These are phyloP conservation scores for Neurospora sp. DNA, from an alignment of 495 filamentous ascomycete species.

Conservation along the genomic window DNA sequence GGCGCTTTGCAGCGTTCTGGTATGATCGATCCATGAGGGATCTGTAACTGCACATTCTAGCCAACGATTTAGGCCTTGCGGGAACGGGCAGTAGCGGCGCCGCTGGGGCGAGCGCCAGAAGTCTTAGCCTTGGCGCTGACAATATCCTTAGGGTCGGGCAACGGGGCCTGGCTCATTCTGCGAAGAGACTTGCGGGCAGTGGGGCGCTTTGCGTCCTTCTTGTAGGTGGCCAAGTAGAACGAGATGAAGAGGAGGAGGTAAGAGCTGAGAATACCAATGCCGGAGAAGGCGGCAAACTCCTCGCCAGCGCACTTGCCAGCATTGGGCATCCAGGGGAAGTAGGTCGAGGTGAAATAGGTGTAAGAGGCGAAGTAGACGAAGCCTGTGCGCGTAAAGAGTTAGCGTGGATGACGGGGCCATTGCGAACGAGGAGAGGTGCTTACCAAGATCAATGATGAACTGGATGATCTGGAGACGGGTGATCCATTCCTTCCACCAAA, in stretches of 20 bases:
- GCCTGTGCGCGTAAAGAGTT: conserved; percentile 33
- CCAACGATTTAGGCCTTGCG: conserved; percentile 44
- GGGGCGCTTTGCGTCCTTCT: conserved; percentile 62
- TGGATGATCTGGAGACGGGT: conserved; percentile 77
- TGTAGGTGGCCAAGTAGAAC: conserved; percentile 97
- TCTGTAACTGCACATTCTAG: background rate
- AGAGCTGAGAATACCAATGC: conserved; percentile 81
- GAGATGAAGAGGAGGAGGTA: conserved; percentile 98
- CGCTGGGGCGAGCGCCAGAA: conserved; percentile 3
- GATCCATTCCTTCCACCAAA: conserved; percentile 91
- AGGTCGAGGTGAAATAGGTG: conserved; percentile 87
- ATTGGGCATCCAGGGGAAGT: conserved; percentile 80
- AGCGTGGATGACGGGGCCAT: conserved; percentile 1
- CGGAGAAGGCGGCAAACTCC: conserved; percentile 93
- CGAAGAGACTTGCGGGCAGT: conserved; percentile 47
- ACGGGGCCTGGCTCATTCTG: conserved; percentile 44
- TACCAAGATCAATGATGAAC: conserved; percentile 72
- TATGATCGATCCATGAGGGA: background rate
- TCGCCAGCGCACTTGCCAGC: conserved; percentile 83
- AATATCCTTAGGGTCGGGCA: conserved; percentile 37
- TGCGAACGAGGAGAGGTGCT: conserved; percentile 7
- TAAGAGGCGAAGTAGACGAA: conserved; percentile 96
- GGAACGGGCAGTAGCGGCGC: conserved; percentile 29
- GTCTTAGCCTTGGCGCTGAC: conserved; percentile 19
- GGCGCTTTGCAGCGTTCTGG: background rate